phyloP scores from a whole-genome alignment of 75 land plant species.

The Pinus albicaulis region DNA sequence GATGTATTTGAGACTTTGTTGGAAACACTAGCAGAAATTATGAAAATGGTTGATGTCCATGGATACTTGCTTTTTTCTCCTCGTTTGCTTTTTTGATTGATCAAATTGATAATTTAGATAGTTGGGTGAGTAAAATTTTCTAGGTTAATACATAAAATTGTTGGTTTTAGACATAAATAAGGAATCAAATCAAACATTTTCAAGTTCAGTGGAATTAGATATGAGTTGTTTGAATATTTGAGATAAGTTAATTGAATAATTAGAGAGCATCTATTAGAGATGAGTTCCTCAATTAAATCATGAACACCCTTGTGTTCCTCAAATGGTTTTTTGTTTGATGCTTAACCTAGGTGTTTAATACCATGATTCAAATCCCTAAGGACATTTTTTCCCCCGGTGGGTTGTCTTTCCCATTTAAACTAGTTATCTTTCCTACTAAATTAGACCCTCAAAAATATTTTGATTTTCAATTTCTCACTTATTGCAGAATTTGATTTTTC shows the following conservation, averaged over 20 bases:
- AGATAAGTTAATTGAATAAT: no score
- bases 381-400: no score
- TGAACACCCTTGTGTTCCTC: no score
- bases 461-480: no score
- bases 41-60: constrained; percentile 53
- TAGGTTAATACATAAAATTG: constrained; percentile 49
- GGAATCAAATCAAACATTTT: constrained; percentile 36
- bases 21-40: constrained; percentile 61
- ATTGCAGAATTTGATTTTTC: no score
- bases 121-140: constrained; percentile 51
- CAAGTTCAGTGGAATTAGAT: constrained; percentile 45
- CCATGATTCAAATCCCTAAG: no score
- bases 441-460: background rate
- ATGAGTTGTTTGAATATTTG: background rate
- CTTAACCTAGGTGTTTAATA: no score
- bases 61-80: constrained; percentile 47
- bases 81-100: constrained; percentile 77
- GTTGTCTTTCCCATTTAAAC: no score
- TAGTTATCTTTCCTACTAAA: no score
- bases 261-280: no score
- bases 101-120: constrained; percentile 65
- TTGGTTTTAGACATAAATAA: constrained; percentile 34
- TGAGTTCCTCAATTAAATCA: constrained; percentile 18
- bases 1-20: constrained; percentile 65
- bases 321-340: background rate